Evolutionary conservation across 2,329 filamentous ascomycete species (phyloP), one percentile per base, ranked within the genome.

Genomic region (Ophiognomonia clavigignenti-juglandacearum): DNA sequence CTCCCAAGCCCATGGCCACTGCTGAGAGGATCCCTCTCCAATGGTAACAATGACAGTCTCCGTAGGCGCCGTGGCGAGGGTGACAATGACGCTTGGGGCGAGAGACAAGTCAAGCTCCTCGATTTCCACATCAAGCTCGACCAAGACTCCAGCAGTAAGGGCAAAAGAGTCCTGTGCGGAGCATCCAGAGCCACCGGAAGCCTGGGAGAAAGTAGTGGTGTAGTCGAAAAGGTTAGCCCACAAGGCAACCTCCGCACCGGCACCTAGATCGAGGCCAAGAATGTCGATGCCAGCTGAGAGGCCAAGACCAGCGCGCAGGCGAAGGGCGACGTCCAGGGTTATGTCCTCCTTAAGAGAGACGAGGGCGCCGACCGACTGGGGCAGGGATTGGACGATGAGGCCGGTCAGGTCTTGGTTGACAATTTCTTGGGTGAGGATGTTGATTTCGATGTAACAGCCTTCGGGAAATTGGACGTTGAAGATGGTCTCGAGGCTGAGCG

Each of bases 211-310:
- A 29, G 54, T 44, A 39, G 53, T 54, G 37, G 58, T 60, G 59
- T 59, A 61, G 54, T 59, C 57, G 53, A 61, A 61, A 37, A 62
- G 56, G 57, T 56, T 57, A 49, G 59, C 42, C 60, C 59, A 61
- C 48, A 62, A 42, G 37, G 56, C 53, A n/a, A 58, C 54, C 34
- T 58, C 58, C 18, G 54, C 55, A 42, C 58, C 59, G 36, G 57
- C 57, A 23, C 51, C 54, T 9, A 61, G 42, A 47, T 53, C 47
- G 22, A 61, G 44, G 39, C 56, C 59, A 18, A 58, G 35, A 2
- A 57, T 47, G 44, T 52, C 55, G n/a, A 61, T 6, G 13, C 51
- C 49, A 31, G 59, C 56, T 6, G 46, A 40, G 19, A 62, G 37
- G 44, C 48, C 59, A 16, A 61, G 41, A 45, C 56, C 57, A 16